A percentile compares a stretch with the other conserved stretches of the same genome.
Conservation (phyloP, 441 rosid genomes). For the Aleurites moluccanus region DNA sequence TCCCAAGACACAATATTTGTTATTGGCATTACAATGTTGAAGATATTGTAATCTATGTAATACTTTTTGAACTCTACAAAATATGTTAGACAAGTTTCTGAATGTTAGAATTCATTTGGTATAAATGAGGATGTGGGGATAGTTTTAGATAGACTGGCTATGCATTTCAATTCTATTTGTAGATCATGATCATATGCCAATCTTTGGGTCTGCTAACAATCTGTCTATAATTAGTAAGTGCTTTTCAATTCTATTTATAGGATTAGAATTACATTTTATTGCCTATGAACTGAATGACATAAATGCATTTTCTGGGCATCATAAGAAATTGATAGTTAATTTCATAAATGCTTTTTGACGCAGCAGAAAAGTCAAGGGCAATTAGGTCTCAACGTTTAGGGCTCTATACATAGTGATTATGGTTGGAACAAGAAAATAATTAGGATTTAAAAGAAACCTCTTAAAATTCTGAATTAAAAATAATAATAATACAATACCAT, state of each 20-base stretch:
- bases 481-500: too few species aligned
- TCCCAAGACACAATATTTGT: not conserved
- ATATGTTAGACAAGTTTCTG: not conserved
- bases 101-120: not conserved
- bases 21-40: not conserved
- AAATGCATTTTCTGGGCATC: too few species aligned
- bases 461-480: too few species aligned
- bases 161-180: not conserved
- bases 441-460: too few species aligned
- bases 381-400: too few species aligned
- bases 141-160: not conserved
- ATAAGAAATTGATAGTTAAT: not conserved
- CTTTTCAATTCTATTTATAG: not conserved
- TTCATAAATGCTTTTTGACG: not conserved
- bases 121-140: not conserved
- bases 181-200: not conserved
- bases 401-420: too few species aligned
- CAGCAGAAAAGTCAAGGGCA: too few species aligned
- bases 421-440: too few species aligned
- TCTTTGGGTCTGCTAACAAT: not conserved
- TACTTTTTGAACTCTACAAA: not conserved
- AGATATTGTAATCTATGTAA: not conserved
- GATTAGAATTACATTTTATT: too few species aligned
- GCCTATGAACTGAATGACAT: too few species aligned
- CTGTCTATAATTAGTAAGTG: not conserved